Percentiles rank a stretch among this genome's conserved stretches.
Evolutionary conservation across 768 basidiomycete species (phyloP).

Genomic region (Scleroderma citrinum): DNA sequence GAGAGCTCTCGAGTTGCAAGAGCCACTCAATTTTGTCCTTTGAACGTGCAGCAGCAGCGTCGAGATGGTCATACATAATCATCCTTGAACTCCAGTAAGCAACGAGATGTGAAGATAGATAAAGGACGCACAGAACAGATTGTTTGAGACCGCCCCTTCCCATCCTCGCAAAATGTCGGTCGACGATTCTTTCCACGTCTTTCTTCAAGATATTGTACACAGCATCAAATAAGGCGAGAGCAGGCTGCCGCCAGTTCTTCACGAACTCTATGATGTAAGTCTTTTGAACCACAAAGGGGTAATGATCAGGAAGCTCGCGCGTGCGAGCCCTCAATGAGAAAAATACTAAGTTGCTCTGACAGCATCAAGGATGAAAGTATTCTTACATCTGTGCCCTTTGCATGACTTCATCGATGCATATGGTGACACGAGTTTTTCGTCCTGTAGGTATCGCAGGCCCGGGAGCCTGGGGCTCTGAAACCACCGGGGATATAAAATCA

Average conservation of each 20-base stretch:
- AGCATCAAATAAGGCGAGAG: conserved; percentile 37
- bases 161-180: conserved; percentile 44
- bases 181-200: conserved; percentile 39
- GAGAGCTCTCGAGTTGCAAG: conserved; percentile 40
- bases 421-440: conserved; percentile 5
- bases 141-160: conserved; percentile 49
- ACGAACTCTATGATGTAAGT: conserved; percentile 43
- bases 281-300: conserved; percentile 56
- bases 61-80: conserved; percentile 48
- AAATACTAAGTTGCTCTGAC: too few relatives aligned
- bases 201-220: conserved; percentile 34
- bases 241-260: conserved; percentile 44
- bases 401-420: conserved; percentile 52
- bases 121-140: conserved; percentile 36
- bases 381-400: conserved; percentile 42
- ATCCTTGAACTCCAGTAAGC: conserved; percentile 28
- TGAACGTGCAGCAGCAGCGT: conserved; percentile 34
- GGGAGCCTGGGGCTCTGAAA: background rate
- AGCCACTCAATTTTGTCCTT: conserved; percentile 43
- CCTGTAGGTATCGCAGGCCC: background rate
- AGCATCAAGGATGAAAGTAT: background rate
- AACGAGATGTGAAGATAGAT: background rate
- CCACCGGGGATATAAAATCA: background rate
- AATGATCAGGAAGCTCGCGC: conserved; percentile 63
- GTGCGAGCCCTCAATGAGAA: conserved; percentile 48